Evolutionary conservation across 768 basidiomycete genomes (phyloP), one percentile per base, ranked within the genome.

Genomic region (Pisolithus marmoratus): DNA sequence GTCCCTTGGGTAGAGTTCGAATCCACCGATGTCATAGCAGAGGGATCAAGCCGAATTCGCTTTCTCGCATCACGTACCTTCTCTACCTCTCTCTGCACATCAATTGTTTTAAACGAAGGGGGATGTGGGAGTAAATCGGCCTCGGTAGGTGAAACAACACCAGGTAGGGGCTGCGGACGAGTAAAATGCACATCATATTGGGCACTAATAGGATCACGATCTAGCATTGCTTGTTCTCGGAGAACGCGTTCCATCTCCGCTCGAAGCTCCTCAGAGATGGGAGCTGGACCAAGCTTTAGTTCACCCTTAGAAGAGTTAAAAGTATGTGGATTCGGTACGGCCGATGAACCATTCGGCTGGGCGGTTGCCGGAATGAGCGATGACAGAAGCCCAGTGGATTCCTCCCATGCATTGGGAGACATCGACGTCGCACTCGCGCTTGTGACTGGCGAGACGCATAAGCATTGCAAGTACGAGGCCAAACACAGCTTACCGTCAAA

Each of bases 81-180:
- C 63, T 86, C 87, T 2, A 97, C 91, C 68, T 98, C 96, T 37
- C 94, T 78, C 63, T 89, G 87, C 14, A 98, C 82, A 65, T 99
- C 96, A 4, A 87, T 70, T 0, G 85, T 84, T 60, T 86, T 87
- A 72, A 97, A 96, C 1, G 83, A 74, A 1, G 84, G 77, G 1
- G 95, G 93, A 56, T 84, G 81, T 4, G 95, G 94, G 2, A 82
- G 79, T 29, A 94, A 72, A 49, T 96, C 94, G 31, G 78, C 60
- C 44, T 85, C 78, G 14, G 80, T 73, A 0, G 92, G 92, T 11
- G 82, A 73, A 29, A 78, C 65, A 38, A 87, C 64, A 29, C 85
- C 87, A 27, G 79, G 73, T 19, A 74, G 60, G n/a, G 71, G 58
- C 20, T 72, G 65, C 2, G 79, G 80, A 47, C 81, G 74, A 22